Evolutionary conservation across 805 yeast species (phyloP).

Genomic region (Brettanomyces anomalus): DNA sequence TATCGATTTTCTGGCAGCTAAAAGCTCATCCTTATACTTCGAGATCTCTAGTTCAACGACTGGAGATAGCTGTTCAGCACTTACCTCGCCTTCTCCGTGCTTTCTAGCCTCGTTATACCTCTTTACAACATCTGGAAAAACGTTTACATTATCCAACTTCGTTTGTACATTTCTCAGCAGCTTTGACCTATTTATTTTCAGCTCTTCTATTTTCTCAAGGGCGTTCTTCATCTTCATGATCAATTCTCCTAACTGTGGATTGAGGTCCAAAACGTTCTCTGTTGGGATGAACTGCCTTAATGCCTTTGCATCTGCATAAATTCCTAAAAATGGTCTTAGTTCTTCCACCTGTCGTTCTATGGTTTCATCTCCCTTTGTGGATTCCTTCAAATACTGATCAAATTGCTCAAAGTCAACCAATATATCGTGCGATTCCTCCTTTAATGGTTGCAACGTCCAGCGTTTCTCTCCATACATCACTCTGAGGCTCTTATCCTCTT

Average conservation of each 20-base stretch:
- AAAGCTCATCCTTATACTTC: slow-evolving; percentile 42
- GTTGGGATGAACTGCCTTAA: slow-evolving; percentile 32
- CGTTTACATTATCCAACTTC: slow-evolving; percentile 36
- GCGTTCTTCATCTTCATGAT: slow-evolving; percentile 29
- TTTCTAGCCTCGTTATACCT: slow-evolving; percentile 18
- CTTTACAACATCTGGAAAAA: slow-evolving; percentile 25
- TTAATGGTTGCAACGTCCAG: slow-evolving; percentile 47
- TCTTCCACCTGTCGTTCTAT: slow-evolving; percentile 38
- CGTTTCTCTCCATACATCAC: slow-evolving; percentile 40
- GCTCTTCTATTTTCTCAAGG: slow-evolving; percentile 20
- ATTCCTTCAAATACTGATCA: slow-evolving; percentile 43
- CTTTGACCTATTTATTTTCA: slow-evolving; percentile 30
- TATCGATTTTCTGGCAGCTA: slow-evolving; percentile 34
- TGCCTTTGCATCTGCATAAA: slow-evolving; percentile 25
- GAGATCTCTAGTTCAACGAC: slow-evolving; percentile 33
- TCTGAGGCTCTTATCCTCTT: slow-evolving; percentile 47
- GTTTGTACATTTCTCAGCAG: slow-evolving; percentile 34
- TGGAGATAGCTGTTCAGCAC: slow-evolving; percentile 27
- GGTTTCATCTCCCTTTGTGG: slow-evolving; percentile 51
- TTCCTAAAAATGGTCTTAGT: slow-evolving; percentile 37
- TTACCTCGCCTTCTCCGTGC: slow-evolving; percentile 28
- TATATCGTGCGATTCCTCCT: slow-evolving; percentile 32
- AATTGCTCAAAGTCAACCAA: slow-evolving; percentile 34
- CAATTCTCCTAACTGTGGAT: slow-evolving; percentile 22
- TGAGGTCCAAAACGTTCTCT: slow-evolving; percentile 27